Evolutionary conservation across 768 basidiomycete genomes (phyloP), one percentile per base, ranked within the genome.

Genomic region (Collybia sp.): DNA sequence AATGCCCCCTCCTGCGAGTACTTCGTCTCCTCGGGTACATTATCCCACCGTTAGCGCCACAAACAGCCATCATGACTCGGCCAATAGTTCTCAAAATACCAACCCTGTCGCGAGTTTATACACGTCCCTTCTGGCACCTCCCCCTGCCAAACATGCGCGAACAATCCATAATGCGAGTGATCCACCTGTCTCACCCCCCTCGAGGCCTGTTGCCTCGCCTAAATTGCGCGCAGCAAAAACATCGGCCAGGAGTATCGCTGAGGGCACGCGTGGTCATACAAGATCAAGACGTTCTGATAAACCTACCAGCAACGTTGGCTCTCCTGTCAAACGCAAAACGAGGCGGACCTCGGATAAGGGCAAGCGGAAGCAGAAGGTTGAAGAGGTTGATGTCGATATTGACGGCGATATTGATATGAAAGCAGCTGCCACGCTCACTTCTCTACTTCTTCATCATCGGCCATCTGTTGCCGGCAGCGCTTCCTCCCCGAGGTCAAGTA

Each of bases 351-450:
- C 69, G 13, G 67, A 70, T 53, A 81, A 75, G 61, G 73, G 77
- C 52, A 80, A 81, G 51, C 70, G 65, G 42, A 79, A 70, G 49
- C 65, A 50, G 36, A 51, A 50, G 18, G 48, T 53, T 54, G 57
- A 50, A 44, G 64, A 50, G 43, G 56, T 58, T 59, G 59, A 60
- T 44, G 64, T 68, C 46, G 71, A 75, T 43, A 67, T 65, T 12
- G 77, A 79, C 47, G 76, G 71, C 11, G 83, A 83, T 54, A 71
- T 84, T 42, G 87, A 88, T 61, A 85, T 89, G 77, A 85, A 89
- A 61, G 88, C 88, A 34, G 88, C 88, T 6, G 85, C 83, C 19
- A 86, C 88, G 8, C 69, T 91, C 52, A 89, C 88, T 0, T 82
- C 81, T 10, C 70, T 90, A 45, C 70, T 84, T 46, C 70, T 85